Conservation (phyloP, 2,329 filamentous ascomycete species). For the Tolypocladium endophyticum region DNA sequence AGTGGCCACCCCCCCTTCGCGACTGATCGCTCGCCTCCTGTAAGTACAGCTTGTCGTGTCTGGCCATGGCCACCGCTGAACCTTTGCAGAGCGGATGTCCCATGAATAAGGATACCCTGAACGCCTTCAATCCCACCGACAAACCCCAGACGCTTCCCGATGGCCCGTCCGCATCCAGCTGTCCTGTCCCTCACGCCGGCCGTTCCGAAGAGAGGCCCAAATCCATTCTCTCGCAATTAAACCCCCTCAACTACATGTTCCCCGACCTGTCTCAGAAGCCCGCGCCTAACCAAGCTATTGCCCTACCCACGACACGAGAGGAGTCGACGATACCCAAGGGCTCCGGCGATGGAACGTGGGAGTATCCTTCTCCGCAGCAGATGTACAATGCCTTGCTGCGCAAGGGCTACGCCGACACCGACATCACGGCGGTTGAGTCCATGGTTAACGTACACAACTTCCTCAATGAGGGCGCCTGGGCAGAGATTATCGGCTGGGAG, state of each 20-base stretch:
- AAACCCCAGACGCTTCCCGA: slow-evolving; percentile 10
- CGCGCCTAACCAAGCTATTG: slow-evolving; percentile 59
- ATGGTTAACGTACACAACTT: slow-evolving; percentile 99
- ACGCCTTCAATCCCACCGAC: slow-evolving; percentile 29
- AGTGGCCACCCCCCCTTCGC: slow-evolving; percentile 19
- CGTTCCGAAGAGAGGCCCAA: slow-evolving; percentile 22
- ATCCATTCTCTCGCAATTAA: slow-evolving; percentile 45
- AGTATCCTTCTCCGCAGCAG: slow-evolving; percentile 96
- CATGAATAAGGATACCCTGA: slow-evolving; percentile 44
- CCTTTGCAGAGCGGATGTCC: slow-evolving; percentile 38
- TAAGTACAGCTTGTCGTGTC: slow-evolving; percentile 8
- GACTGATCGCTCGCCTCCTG: slow-evolving; percentile 19
- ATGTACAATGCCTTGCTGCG: slow-evolving; percentile 98
- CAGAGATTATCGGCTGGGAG: slow-evolving; percentile 92
- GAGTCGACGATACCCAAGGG: slow-evolving; percentile 85
- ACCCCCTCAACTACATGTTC: slow-evolving; percentile 92
- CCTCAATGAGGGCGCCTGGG: slow-evolving; percentile 94
- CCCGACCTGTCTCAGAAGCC: slow-evolving; percentile 70
- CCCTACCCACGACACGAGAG: slow-evolving; percentile 72
- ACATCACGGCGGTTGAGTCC: slow-evolving; percentile 82
- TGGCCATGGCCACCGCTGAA: slow-evolving; percentile 9
- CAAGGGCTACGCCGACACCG: slow-evolving; percentile 92
- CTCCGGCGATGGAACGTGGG: slow-evolving; percentile 73
- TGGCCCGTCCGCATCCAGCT: slow-evolving; percentile 23
- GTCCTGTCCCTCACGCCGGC: slow-evolving; percentile 34